Conservation (phyloP, 2,329 filamentous ascomycete genomes). For the Huntiella savannae region DNA sequence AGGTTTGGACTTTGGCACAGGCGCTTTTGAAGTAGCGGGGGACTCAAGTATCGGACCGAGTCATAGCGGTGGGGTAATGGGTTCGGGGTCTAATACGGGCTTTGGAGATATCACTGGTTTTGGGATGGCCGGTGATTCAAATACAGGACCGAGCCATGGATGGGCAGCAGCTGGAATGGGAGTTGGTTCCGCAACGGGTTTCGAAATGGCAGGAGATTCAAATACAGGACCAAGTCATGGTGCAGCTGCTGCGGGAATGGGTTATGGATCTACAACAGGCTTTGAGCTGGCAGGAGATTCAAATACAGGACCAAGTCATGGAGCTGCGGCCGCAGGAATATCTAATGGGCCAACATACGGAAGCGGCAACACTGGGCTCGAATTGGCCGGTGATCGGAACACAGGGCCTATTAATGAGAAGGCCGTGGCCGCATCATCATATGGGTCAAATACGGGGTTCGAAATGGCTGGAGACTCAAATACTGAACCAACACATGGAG, state of each 20-base stretch:
- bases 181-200: neutral
- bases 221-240: conserved; percentile 1
- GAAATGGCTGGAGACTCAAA: neutral
- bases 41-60: too few relatives aligned
- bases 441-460: neutral
- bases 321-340: neutral
- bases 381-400: neutral
- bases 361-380: neutral
- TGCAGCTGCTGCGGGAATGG: neutral
- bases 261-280: neutral
- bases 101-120: neutral
- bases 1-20: conserved; percentile 2
- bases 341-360: neutral
- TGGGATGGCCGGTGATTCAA: neutral
- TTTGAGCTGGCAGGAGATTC: neutral
- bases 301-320: conserved; percentile 1
- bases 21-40: too few relatives aligned
- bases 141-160: neutral
- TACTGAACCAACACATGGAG: neutral
- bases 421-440: neutral
- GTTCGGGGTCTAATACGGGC: neutral
- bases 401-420: neutral
- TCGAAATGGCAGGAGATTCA: neutral
- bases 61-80: neutral
- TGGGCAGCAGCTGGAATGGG: conserved; percentile 2